These are phyloP conservation scores for Plantago major DNA, from an alignment of 257 asterid species.

Conservation along the genomic window DNA sequence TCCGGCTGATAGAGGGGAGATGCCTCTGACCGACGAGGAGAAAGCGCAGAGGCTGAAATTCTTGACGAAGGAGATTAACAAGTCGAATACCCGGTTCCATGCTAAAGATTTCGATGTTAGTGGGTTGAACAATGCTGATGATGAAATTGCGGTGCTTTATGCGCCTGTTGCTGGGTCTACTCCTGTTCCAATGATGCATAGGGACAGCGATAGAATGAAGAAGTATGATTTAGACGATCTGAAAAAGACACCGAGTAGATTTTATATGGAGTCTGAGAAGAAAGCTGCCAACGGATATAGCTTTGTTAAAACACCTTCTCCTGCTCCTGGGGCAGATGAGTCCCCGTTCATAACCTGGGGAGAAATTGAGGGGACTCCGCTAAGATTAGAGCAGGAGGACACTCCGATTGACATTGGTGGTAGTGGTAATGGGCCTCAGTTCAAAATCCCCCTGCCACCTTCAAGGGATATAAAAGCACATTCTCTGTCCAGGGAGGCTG, in stretches of 20 bases:
- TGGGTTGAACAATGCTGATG: constrained; percentile 41
- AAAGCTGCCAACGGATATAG: constrained; percentile 85
- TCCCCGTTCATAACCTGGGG: constrained; percentile 97
- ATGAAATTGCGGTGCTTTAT: constrained; percentile 60
- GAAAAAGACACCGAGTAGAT: constrained; percentile 70
- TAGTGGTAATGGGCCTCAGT: constrained; percentile 76
- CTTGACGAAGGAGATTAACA: constrained; percentile 70
- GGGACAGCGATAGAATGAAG: constrained; percentile 58
- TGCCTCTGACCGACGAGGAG: constrained; percentile 67
- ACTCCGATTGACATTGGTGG: constrained; percentile 94
- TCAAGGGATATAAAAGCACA: constrained; percentile 84
- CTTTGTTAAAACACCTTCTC: constrained; percentile 92
- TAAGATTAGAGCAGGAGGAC: constrained; percentile 89
- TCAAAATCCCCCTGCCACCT: constrained; percentile 82
- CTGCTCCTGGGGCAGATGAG: constrained; percentile 85
- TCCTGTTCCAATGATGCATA: constrained; percentile 47
- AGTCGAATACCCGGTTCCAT: constrained; percentile 71
- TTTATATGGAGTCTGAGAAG: constrained; percentile 67
- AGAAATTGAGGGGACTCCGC: constrained; percentile 92
- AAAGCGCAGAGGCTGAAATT: constrained; percentile 65
- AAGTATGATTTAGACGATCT: constrained; percentile 90
- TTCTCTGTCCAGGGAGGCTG: constrained; percentile 88
- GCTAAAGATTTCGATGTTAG: constrained; percentile 49
- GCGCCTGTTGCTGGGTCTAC: constrained; percentile 70
- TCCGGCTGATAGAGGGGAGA: constrained; percentile 88